These are phyloP conservation scores for Tricholoma bakamatsutake DNA, from an alignment of 768 basidiomycete species.

Conservation along the genomic window DNA sequence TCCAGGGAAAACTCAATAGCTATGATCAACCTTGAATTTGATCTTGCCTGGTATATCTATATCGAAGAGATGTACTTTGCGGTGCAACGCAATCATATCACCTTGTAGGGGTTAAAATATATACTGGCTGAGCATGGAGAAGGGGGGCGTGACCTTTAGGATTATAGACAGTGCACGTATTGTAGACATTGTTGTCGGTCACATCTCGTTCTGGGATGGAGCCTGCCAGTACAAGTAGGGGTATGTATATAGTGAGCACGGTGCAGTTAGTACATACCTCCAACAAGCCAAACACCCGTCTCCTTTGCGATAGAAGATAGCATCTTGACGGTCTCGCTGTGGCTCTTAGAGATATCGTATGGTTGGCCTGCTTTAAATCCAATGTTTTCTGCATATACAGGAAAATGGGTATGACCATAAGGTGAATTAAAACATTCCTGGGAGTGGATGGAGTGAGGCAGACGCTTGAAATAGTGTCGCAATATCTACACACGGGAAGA, in stretches of 20 bases:
- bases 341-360: constrained; percentile 49
- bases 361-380: constrained; percentile 49
- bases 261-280: constrained; percentile 45
- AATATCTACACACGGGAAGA: constrained; percentile 56
- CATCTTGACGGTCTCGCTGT: constrained; percentile 77
- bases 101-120: constrained; percentile 37
- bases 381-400: constrained; percentile 77
- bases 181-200: constrained; percentile 68
- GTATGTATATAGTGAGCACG: neutral
- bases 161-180: constrained; percentile 89
- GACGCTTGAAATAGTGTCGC: neutral
- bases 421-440: constrained; percentile 90
- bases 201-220: constrained; percentile 86
- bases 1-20: neutral
- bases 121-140: neutral
- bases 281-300: constrained; percentile 82
- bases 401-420: constrained; percentile 76
- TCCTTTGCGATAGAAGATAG: constrained; percentile 78
- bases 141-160: constrained; percentile 48
- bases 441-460: constrained; percentile 2
- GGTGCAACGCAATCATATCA: constrained; percentile 79
- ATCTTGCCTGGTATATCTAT: constrained; percentile 95
- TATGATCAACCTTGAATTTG: constrained; percentile 65
- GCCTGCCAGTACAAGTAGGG: constrained; percentile 40
- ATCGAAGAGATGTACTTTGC: constrained; percentile 96